phyloP scores from a whole-genome alignment of 1,284 basidiomycete species.

The Rhodotorula sp. region DNA sequence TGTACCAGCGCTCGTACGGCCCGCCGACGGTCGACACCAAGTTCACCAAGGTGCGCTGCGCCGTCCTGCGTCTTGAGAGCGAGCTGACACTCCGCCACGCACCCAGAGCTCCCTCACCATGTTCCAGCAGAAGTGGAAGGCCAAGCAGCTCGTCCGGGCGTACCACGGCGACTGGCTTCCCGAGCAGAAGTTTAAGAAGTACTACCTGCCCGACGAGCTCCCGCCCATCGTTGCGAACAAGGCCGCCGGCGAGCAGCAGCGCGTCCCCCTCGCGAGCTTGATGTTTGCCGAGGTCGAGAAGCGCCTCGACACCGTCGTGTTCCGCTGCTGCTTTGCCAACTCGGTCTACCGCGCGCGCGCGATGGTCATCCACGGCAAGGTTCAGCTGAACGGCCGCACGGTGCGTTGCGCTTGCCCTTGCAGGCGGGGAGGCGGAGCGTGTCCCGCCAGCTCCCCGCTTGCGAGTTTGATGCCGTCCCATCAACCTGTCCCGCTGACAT shows the following conservation, averaged over 20 bases:
- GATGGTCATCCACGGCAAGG: constrained; percentile 82
- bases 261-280: constrained; percentile 74
- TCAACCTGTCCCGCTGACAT: not conserved
- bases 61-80: not conserved
- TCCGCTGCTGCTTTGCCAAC: constrained; percentile 85
- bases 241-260: constrained; percentile 20
- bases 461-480: no score
- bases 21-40: constrained; percentile 50
- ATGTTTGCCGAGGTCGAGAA: constrained; percentile 94
- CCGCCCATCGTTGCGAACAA: constrained; percentile 71
- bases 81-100: not conserved
- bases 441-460: no score
- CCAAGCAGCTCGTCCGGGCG: constrained; percentile 85
- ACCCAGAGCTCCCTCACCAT: constrained; percentile 74
- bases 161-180: constrained; percentile 97
- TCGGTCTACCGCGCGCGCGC: constrained; percentile 87
- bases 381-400: constrained; percentile 84
- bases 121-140: constrained; percentile 89
- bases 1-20: constrained; percentile 67
- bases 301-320: constrained; percentile 87
- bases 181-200: constrained; percentile 90
- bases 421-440: no score
- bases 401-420: constrained; percentile 57
- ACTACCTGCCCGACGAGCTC: constrained; percentile 85
- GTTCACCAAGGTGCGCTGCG: constrained; percentile 61